Evolutionary conservation across 2,329 filamentous ascomycete species (phyloP), one percentile per base, ranked within the genome.

Genomic region (Hypocreales sp.): DNA sequence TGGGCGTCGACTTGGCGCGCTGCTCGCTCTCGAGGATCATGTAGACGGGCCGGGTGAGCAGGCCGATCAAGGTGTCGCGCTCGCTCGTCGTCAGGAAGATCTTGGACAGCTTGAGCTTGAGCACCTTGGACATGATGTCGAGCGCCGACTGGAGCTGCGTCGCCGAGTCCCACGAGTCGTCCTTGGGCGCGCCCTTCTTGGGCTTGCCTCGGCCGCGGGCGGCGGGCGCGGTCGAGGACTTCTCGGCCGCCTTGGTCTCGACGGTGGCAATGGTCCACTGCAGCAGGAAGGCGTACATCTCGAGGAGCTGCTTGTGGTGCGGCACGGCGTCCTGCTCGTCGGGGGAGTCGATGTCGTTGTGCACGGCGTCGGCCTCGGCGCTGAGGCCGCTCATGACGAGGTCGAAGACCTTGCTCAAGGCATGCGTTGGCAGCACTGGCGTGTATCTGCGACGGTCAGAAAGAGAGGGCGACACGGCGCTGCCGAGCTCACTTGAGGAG

Each of bases 11-110:
- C 61, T 95, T 98, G 37, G 86, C 79, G 34, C 90, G 72, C 46
- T 86, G 77, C 52, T 98, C 90, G 50, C 80, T 94, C 56, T 98
- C 90, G 22, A 98, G 63, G 15, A 98, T 70, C 53, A 94, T 72
- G 52, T 95, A 98, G 8, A 93, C 80, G 1, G 90, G 86, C 21
- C 90, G 70, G 0, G 90, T 95, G 40, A 98, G 79, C 0, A 98
- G 64, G 29, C 80, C 75, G 34, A 98, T 79, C 42, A 98, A 94
- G 0, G 84, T 94, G 46, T 98, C 90, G 35, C 87, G 72, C 54
- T 98, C 90, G 25, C 87, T 92, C 0, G 90, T 98, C 0, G 90
- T 98, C 35, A 95, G 56, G 47, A 98, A 98, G 34, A 98, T 87
- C 46, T 82, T 84, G 40, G 79, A 72, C 26, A 98, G 64, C 57